Evolutionary conservation across 208 protist genomes (phyloP), one percentile per base, ranked within the genome.

Genomic region (Plasmodiophora brassicae): DNA sequence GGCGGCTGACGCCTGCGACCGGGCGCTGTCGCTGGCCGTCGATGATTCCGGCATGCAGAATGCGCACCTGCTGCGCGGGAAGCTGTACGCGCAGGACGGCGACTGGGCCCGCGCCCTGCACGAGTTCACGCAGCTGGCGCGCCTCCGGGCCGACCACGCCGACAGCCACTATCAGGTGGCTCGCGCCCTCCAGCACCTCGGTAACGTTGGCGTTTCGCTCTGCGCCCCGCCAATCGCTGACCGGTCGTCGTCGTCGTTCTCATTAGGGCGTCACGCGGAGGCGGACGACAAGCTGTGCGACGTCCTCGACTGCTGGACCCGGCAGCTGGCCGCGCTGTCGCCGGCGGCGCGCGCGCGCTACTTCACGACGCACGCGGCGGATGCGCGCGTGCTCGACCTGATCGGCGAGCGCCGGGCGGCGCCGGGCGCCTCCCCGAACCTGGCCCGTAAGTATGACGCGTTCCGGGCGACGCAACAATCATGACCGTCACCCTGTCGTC

Each of bases 161-260:
- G 65, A 78, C 41, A 38, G 65, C 14, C n/a, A 78, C 41, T 78
- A 78, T 78, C 65, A 78, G 65, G 65, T 78, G 10, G 65, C 65
- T 38, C 32, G 65, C 10, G 65, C 65, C 20, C 65, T 78, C n/a
- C 32, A 78, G n/a, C 32, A 78, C 20, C n/a, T 78, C 20, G 65
- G 50, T 57, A 57, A 14, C 14, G 25, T 28, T 57, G 25, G 25
- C 25, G 25, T 25, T 57, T 57, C 20, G 50, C 50, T 57, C 50
- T 14, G 14, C 25, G 50, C 25, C 25, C 25, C 25, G 25, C 25
- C 25, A 25, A 14, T 25, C 14, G 14, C 25, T 57, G 14, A 25
- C 14, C 25, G 25, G 14, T 57, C 25, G 50, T 28, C 20, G 20
- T 57, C 20, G 25, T 28, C 25, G 14, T 25, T 57, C 20, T 57